phyloP scores from a whole-genome alignment of 129 eudicot species.

The Ambrosia artemisiifolia region DNA sequence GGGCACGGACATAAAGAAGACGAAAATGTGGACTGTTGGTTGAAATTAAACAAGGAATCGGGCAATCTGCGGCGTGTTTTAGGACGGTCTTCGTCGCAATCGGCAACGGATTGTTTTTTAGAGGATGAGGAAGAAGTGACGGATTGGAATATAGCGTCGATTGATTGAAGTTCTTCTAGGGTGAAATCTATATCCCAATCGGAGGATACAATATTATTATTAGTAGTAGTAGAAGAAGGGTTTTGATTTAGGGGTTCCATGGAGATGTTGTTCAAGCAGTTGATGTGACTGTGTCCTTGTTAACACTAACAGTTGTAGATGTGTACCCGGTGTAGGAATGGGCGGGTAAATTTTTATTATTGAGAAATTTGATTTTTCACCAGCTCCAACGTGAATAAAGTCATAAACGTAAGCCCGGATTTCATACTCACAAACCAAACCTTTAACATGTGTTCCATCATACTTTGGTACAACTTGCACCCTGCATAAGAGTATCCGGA shows the following conservation, averaged over 20 bases:
- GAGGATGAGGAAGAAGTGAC: conserved; percentile 38
- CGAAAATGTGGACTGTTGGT: background rate
- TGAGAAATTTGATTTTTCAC: too few species aligned
- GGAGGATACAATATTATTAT: background rate
- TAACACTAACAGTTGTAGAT: too few species aligned
- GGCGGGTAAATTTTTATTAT: too few species aligned
- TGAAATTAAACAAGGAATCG: conserved; percentile 35
- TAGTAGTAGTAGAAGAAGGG: conserved; percentile 22
- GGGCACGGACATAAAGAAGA: conserved; percentile 33
- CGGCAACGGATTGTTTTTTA: conserved; percentile 12
- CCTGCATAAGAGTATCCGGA: too few species aligned
- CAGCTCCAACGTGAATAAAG: too few species aligned
- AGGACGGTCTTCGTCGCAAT: conserved; percentile 28
- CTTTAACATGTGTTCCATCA: too few species aligned
- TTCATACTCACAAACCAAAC: too few species aligned
- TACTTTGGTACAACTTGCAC: too few species aligned
- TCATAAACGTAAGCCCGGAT: too few species aligned
- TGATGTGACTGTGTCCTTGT: background rate
- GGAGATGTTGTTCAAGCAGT: background rate
- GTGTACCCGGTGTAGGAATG: too few species aligned
- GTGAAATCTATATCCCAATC: conserved; percentile 62
- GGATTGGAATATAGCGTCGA: conserved; percentile 48
- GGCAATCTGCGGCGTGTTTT: conserved; percentile 58
- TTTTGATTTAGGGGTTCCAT: conserved; percentile 11
- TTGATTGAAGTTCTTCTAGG: conserved; percentile 50